phyloP scores from a whole-genome alignment of 768 basidiomycete genomes.

The Phallus indusiatus region DNA sequence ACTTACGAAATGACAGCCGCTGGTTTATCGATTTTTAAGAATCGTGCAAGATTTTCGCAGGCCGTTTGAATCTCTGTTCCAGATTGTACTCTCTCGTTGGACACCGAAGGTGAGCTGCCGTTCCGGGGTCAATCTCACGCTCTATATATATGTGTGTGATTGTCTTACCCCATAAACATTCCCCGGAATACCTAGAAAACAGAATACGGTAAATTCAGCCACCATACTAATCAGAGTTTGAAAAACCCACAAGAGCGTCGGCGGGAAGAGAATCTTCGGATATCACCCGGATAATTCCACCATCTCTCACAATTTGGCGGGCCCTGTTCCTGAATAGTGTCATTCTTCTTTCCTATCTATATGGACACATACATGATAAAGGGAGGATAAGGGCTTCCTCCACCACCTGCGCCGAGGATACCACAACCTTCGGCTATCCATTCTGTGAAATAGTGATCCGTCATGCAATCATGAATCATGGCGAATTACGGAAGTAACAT shows the following conservation, averaged over 20 bases:
- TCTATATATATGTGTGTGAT: conserved; percentile 26
- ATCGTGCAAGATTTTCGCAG: conserved; percentile 14
- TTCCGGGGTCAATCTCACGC: conserved; percentile 35
- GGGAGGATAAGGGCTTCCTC: conserved; percentile 45
- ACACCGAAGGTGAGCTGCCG: conserved; percentile 14
- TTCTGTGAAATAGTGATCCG: conserved; percentile 16
- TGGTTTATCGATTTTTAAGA: conserved; percentile 14
- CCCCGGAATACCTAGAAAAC: conserved; percentile 20
- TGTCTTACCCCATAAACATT: conserved; percentile 25
- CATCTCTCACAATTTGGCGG: conserved; percentile 43
- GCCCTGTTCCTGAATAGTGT: conserved; percentile 13
- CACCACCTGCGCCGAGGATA: conserved; percentile 54
- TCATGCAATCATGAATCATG: background rate
- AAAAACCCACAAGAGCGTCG: conserved; percentile 33
- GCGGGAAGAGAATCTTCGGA: conserved; percentile 33
- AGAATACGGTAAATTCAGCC: conserved; percentile 31
- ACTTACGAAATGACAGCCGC: conserved; percentile 18
- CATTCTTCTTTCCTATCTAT: background rate
- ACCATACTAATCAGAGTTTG: conserved; percentile 36
- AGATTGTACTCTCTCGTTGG: conserved; percentile 9
- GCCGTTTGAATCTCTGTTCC: conserved; percentile 12
- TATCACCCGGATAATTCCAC: conserved; percentile 35
- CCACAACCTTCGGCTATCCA: conserved; percentile 59
- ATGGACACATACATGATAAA: conserved; percentile 27
- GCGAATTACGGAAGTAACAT: conserved; percentile 10